phyloP scores from a whole-genome alignment of 148 eudicot species.

The Simmondsia chinensis region DNA sequence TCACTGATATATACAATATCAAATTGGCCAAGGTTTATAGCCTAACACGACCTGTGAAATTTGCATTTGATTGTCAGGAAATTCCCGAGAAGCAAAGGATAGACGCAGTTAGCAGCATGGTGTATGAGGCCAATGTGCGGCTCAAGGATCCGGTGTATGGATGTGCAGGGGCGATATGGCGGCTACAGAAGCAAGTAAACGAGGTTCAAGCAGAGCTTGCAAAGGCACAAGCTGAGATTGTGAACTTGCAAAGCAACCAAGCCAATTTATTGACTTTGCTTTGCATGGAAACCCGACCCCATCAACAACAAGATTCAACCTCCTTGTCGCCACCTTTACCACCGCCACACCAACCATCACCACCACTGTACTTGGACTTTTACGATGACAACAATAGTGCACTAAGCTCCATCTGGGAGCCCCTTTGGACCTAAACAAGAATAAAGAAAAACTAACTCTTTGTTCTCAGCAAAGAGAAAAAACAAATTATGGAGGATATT shows the following conservation, averaged over 20 bases:
- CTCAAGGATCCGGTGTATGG: conserved; percentile 50
- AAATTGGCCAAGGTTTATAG: too few relatives aligned
- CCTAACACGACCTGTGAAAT: too few relatives aligned
- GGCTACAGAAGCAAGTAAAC: conserved; percentile 42
- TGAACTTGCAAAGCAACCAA: conserved; percentile 35
- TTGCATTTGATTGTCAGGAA: conserved; percentile 15
- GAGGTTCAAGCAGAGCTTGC: conserved; percentile 49
- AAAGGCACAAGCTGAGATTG: conserved; percentile 34
- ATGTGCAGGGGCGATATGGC: conserved; percentile 38
- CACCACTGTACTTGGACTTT: conserved; percentile 14
- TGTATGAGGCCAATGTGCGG: conserved; percentile 50
- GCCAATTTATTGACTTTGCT: conserved; percentile 27
- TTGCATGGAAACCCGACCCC: conserved; percentile 23
- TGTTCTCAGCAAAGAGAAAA: too few relatives aligned
- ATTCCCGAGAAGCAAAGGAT: conserved; percentile 43
- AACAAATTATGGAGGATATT: too few relatives aligned
- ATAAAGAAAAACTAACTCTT: too few relatives aligned
- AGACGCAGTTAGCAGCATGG: conserved; percentile 61
- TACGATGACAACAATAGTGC: conserved; percentile 19
- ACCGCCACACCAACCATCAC: conserved; percentile 6
- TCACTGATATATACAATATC: too few relatives aligned
- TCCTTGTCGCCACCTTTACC: conserved; percentile 8
- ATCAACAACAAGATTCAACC: conserved; percentile 15
- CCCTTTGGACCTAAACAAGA: conserved; percentile 37
- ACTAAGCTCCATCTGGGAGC: conserved; percentile 29